Evolutionary conservation across 192 early-diverging fungal genomes (phyloP).

Genomic region (Gaertneriomyces sp.): DNA sequence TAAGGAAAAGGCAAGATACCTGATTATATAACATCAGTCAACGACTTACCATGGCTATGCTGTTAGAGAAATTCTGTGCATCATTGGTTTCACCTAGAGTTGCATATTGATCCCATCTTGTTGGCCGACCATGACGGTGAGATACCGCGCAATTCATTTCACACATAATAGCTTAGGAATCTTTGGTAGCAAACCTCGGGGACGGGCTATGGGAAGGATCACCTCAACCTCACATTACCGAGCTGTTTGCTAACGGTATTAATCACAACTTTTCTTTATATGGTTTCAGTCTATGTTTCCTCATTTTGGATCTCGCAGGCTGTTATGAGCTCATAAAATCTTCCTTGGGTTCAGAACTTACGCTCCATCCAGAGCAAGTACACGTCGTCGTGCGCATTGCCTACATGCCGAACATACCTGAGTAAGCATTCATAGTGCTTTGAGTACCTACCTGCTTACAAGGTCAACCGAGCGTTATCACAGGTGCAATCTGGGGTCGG

Average conservation of each 20-base stretch:
- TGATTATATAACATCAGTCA: not conserved
- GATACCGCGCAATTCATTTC: not conserved
- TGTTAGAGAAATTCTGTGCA: not conserved
- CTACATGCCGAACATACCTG: slow-evolving; percentile 6
- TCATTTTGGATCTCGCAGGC: not conserved
- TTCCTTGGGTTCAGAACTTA: not conserved
- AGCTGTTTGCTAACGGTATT: not conserved
- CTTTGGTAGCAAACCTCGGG: not conserved
- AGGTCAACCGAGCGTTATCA: too few relatives aligned
- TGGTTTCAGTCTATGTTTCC: not conserved
- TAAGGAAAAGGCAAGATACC: not conserved
- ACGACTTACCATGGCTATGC: not conserved
- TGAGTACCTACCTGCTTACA: too few relatives aligned
- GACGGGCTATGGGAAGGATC: not conserved
- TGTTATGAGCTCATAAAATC: slow-evolving; percentile 3
- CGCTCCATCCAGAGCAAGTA: slow-evolving; percentile 9
- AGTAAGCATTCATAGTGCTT: not conserved
- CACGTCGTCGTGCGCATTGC: slow-evolving; percentile 1
- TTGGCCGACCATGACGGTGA: slow-evolving; percentile 13
- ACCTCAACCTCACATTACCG: too few relatives aligned
- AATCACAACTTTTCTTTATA: not conserved
- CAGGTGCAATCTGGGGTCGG: too few relatives aligned
- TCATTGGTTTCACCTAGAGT: not conserved
- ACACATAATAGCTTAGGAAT: not conserved
- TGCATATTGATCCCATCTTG: slow-evolving; percentile 6